Conservation (phyloP, 495 filamentous ascomycete genomes). For the Friedmanniomyces simplex region DNA sequence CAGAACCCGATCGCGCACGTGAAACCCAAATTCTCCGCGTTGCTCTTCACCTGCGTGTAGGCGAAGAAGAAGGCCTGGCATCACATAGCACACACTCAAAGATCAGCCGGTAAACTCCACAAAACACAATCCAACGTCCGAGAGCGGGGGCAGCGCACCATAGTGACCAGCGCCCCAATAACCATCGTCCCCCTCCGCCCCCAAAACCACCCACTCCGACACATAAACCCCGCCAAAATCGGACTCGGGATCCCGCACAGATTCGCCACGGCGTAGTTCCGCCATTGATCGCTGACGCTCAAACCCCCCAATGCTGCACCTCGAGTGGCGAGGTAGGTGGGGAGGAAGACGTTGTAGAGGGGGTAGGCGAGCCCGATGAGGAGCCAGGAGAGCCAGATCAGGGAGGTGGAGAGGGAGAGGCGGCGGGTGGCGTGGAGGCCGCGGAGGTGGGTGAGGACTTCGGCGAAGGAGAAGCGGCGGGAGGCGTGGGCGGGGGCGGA, state of each 20-base stretch:
- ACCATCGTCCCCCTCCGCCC: conserved; percentile 58
- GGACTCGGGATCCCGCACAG: conserved; percentile 55
- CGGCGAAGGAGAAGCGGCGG: conserved; percentile 37
- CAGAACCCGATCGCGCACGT: conserved; percentile 54
- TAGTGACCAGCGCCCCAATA: conserved; percentile 46
- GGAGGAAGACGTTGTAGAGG: conserved; percentile 51
- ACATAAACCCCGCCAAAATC: conserved; percentile 54
- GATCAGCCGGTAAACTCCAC: no score
- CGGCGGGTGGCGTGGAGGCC: conserved; percentile 51
- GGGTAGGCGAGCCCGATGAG: conserved; percentile 16
- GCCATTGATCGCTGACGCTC: conserved; percentile 49
- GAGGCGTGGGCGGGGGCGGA: conserved; percentile 7
- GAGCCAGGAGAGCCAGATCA: background rate
- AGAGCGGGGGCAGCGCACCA: background rate
- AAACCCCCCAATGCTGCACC: conserved; percentile 38
- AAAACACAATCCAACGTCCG: no score
- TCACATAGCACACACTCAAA: no score
- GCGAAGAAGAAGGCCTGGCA: conserved; percentile 26
- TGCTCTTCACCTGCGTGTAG: conserved; percentile 44
- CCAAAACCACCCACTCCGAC: conserved; percentile 42
- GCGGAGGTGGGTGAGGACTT: conserved; percentile 46
- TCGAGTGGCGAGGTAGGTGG: conserved; percentile 23
- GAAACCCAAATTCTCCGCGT: conserved; percentile 52
- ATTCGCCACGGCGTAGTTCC: conserved; percentile 62
- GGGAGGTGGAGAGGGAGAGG: background rate